These are phyloP conservation scores for Microascus cirrosus DNA, from an alignment of 2,329 filamentous ascomycete genomes.

Conservation along the genomic window DNA sequence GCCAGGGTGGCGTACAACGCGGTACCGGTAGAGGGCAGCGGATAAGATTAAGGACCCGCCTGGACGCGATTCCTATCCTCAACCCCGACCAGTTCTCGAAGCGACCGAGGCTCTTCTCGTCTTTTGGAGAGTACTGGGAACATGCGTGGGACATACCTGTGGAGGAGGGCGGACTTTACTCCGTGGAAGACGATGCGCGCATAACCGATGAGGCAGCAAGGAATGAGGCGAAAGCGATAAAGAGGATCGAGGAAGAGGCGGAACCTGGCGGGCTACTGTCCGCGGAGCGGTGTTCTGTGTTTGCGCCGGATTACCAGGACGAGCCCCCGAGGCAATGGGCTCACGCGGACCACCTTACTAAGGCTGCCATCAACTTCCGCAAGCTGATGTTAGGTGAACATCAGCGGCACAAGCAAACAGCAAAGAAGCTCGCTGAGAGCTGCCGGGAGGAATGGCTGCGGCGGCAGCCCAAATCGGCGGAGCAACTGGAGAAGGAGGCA, in stretches of 20 bases:
- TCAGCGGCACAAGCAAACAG: slow-evolving; percentile 60
- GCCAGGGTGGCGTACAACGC: background rate
- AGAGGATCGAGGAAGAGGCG: slow-evolving; percentile 60
- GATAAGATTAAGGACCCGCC: slow-evolving; percentile 34
- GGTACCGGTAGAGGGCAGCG: slow-evolving; percentile 9
- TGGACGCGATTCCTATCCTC: slow-evolving; percentile 35
- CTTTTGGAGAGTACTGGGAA: slow-evolving; percentile 47
- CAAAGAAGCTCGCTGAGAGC: slow-evolving; percentile 69
- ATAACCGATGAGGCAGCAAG: slow-evolving; percentile 52
- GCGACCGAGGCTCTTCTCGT: slow-evolving; percentile 38
- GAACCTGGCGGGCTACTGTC: slow-evolving; percentile 68
- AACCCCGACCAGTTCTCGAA: slow-evolving; percentile 47
- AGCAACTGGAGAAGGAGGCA: slow-evolving; percentile 75
- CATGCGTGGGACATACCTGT: slow-evolving; percentile 39
- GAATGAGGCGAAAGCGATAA: slow-evolving; percentile 58
- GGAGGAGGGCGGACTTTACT: slow-evolving; percentile 45
- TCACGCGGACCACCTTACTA: slow-evolving; percentile 76
- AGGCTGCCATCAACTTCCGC: slow-evolving; percentile 70
- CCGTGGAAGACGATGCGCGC: slow-evolving; percentile 41
- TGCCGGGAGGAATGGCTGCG: slow-evolving; percentile 66
- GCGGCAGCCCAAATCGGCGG: slow-evolving; percentile 62
- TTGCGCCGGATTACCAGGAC: slow-evolving; percentile 58
- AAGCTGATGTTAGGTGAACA: slow-evolving; percentile 73
- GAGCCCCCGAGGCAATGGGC: slow-evolving; percentile 72
- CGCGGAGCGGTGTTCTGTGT: slow-evolving; percentile 57